Base-by-base conservation (phyloP, 2,329 filamentous ascomycete genomes). In the Neofusicoccum laricinum region DNA sequence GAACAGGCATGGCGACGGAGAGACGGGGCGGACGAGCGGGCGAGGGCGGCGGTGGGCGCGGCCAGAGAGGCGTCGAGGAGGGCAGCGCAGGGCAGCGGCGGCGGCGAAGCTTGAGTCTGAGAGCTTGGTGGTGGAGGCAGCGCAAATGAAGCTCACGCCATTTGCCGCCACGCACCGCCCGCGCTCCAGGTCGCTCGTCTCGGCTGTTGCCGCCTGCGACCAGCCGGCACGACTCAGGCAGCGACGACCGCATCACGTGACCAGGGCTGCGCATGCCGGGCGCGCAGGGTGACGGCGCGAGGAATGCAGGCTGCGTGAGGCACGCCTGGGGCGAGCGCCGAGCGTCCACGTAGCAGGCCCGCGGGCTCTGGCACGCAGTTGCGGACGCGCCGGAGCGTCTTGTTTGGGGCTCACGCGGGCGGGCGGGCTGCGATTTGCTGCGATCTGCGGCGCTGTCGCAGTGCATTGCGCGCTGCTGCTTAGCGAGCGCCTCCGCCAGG, bases 1-100 rank as follows among this genome's bases (percentile, higher is more conserved):
- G 85, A 72, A 88, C 81, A 65, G 85, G 85, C 85, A 87, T 87
- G 41, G 17, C 17, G 34, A 19, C 19, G 46, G 38, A n/a, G 41
- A 48, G 46, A 63, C 4, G 48, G 62, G 38, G 21, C 15, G 49
- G 15, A n/a, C 8, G 43, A n/a, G 7, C 34, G n/a, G 17, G 48
- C 48, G 30, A 7, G 25, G 38, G 15, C 32, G n/a, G 40, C 25
- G 21, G 17, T 30, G 21, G 38, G 30, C 41, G 49, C 6, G 36
- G 30, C 40, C 36, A 25, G 46, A n/a, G 14, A 17, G 25, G 25
- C 25, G 25, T 4, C 25, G 25, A 30, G 25, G 25, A 30, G 25
- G 25, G 5, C 25, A 30, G 25, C 25, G 25, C 25, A 12, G 17
- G 41, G 38, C 36, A 34, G 21, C 21, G 19, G 25, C 38, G 11